Percentiles rank a stretch among this genome's conserved stretches.
phyloP scores from a whole-genome alignment of 176 grass and related monocot species.

The Saccharum officinarum region DNA sequence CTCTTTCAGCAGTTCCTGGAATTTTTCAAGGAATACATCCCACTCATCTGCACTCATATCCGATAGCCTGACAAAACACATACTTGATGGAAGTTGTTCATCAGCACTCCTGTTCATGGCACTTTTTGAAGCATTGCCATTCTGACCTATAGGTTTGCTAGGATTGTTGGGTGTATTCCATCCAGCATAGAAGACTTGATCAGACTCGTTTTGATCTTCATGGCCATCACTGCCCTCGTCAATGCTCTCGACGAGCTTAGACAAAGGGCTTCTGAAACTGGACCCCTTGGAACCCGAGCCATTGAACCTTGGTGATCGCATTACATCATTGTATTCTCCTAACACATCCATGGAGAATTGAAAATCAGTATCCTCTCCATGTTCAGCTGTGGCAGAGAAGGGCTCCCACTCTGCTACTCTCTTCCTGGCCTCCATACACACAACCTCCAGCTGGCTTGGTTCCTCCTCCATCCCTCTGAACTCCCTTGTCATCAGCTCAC shows the following conservation, averaged over 20 bases:
- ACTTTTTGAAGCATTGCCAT: slow-evolving; percentile 23
- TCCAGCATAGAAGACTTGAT: slow-evolving; percentile 11
- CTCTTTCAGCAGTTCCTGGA: slow-evolving; percentile 60
- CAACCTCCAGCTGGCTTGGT: slow-evolving; percentile 34
- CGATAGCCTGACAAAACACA: slow-evolving; percentile 59
- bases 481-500: slow-evolving; percentile 74
- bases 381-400: slow-evolving; percentile 34
- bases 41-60: slow-evolving; percentile 67
- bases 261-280: slow-evolving; percentile 54
- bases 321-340: slow-evolving; percentile 39
- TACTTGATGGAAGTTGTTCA: slow-evolving; percentile 57
- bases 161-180: slow-evolving; percentile 12
- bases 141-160: slow-evolving; percentile 37
- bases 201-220: slow-evolving; percentile 34
- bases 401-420: background rate
- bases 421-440: too few relatives aligned
- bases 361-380: slow-evolving; percentile 46
- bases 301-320: slow-evolving; percentile 44
- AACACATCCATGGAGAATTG: slow-evolving; percentile 55
- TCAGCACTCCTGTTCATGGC: slow-evolving; percentile 51
- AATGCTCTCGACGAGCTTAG: slow-evolving; percentile 50
- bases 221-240: slow-evolving; percentile 51
- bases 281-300: slow-evolving; percentile 31
- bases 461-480: slow-evolving; percentile 64
- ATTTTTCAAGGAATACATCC: slow-evolving; percentile 50